Base-by-base conservation (phyloP, 2,329 filamentous ascomycete species). In the Claviceps humidiphila region DNA sequence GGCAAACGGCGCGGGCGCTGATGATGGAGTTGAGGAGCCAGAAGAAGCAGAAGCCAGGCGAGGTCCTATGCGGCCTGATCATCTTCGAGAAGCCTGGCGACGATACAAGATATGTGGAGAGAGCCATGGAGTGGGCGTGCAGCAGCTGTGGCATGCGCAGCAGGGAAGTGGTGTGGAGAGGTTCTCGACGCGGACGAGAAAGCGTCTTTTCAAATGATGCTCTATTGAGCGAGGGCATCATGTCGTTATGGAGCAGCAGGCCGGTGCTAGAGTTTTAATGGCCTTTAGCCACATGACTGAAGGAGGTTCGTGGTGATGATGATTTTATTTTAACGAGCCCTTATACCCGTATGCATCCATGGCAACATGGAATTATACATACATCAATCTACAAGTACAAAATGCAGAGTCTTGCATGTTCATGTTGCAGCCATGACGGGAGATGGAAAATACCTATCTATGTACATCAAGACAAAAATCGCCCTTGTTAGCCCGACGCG, bases 1-100 rank as follows among this genome's bases (percentile, higher is more conserved):
- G 22, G 63, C 61, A 16, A 59, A 64, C 17, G 62, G 65, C 17
- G 58, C 58, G 14, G 60, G 61, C 30, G 60, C 65, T 54, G 64
- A 69, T 40, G 61, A 69, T 13, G 62, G 69, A 54, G 43, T 57
- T 5, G 48, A 49, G 30, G 45, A 51, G 17, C 20, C 50, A 1
- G 30, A 34, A 4, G 30, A 34, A 13, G 20, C 50, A 1, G 62
- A 64, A 22, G 49, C 64, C 20, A 68, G 63, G 51, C 71, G 74
- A 40, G 78, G 75, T 0, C 85, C 86, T 1, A 63, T 91, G 47
- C 77, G 83, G 26, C 84, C 87, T 0, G 86, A 89, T 55, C 86
- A 90, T 65, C 66, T 91, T 46, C 74, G 85, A 20, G 86, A 90
- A 65, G 85, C 87, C 5, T 73, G 85, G 63, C 73, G 85, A 52